Base-by-base conservation (phyloP, 2,329 filamentous ascomycete genomes). In the Cordyceps cicadae region DNA sequence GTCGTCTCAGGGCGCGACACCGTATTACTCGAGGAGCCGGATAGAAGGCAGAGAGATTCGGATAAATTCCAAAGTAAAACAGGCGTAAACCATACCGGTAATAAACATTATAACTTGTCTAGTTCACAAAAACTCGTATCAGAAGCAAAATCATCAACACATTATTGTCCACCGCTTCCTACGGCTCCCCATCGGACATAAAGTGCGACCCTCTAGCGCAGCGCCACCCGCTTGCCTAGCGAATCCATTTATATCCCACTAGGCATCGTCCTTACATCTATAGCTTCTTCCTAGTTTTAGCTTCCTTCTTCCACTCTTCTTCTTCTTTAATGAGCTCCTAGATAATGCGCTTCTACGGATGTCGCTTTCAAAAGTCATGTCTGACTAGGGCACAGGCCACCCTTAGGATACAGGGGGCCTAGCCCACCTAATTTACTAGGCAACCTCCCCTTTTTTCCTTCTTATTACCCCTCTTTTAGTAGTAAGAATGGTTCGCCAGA, bases 271-370 rank as follows among this genome's bases (percentile, higher is more conserved):
- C 87, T 74, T 83, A 75, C 1, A 65, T 34, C 64, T 67, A 70
- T 64, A 90, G 67, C 65, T 80, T 85, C 45, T 81, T 77, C 12
- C 66, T 70, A 19, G 70, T 66, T 29, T 67, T 66, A 62, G 81
- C 77, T 63, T 76, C 29, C 63, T 67, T 72, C 51, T 67, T 64
- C 76, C 53, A 67, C 65, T 76, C 68, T 61, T 73, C 67, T 43
- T 79, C 73, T 29, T 78, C 76, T 46, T 72, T 71, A 11, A 1
- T 46, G 65, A 4, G 79, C 73, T 29, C 78, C 76, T 45, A 72
- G 71, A 12, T 62, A 11, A 79, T 76, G 9, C 65, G 68, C 6
- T 76, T 73, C 15, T n/a, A n/a, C n/a, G n/a, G n/a, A n/a, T n/a
- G n/a, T n/a, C n/a, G n/a, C n/a, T n/a, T n/a, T n/a, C n/a, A n/a